Evolutionary conservation across 371 early-diverging fungal genomes (phyloP), one percentile per base, ranked within the genome.

Genomic region (Apophysomyces sp.): DNA sequence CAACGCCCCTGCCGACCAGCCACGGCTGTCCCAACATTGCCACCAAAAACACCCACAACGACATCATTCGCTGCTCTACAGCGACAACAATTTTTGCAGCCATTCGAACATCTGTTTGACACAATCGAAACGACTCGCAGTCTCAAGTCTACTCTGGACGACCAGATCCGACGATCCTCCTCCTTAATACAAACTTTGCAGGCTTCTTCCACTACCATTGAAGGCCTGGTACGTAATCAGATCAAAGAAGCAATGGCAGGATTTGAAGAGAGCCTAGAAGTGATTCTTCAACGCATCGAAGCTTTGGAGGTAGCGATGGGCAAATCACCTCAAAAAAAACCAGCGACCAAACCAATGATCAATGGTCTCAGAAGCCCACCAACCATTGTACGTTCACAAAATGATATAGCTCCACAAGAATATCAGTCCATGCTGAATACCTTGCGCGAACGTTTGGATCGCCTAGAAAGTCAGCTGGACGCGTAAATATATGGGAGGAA

Each of bases 101-200:
- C 85, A 0, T 81, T 85, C 61, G 80, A 85, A 44, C 80, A 80
- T 66, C 56, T 86, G 12, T 86, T 82, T 67, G 87, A 87, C 56
- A 81, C 83, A 1, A 81, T 85, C 52, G 86, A 84, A 54, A 82
- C 83, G 2, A 80, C 81, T 4, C 73, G 81, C 3, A 79, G 76
- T 0, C 72, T 93, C 18, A 84, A 86, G 36, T 52, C 70, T 2
- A 87, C 89, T 0, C 70, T 93, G 62, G 87, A 89, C 63, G 92
- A 90, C 52, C 92, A 92, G 71, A 85, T 93, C 40, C 83, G 93
- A 26, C 83, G 86, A 21, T 88, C 91, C 1, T 78, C 89, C 0
- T 80, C 89, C 1, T 65, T 93, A 37, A 82, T 93, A 24, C 90
- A 91, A 61, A 90, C 92, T 2, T 72, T 93, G 24, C 90, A 89